Percentiles rank a stretch among this genome's conserved stretches.
Conservation (phyloP, 495 filamentous ascomycete genomes). For the Hypoxylon cercidicola region DNA sequence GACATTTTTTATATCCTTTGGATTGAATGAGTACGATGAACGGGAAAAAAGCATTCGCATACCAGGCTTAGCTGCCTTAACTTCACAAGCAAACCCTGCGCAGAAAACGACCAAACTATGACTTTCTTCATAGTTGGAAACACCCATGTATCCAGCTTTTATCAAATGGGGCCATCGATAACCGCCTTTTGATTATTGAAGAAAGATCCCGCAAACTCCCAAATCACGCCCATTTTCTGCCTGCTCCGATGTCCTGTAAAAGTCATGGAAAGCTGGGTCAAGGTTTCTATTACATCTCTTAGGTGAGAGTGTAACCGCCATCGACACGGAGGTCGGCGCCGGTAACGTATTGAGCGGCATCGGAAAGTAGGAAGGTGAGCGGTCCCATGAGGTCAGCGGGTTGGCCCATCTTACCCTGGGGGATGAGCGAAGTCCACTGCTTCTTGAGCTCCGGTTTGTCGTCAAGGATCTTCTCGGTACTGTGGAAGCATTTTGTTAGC, state of each 20-base stretch:
- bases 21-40: too few relatives aligned
- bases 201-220: conserved; percentile 20
- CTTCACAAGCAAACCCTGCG: not conserved
- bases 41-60: too few relatives aligned
- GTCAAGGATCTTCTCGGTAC: conserved; percentile 92
- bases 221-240: conserved; percentile 4
- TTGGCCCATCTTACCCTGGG: conserved; percentile 89
- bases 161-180: conserved; percentile 7
- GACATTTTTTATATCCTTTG: too few relatives aligned
- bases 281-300: conserved; percentile 40
- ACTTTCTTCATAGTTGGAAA: not conserved
- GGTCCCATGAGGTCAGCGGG: conserved; percentile 94
- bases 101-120: not conserved
- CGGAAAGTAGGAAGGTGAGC: conserved; percentile 88
- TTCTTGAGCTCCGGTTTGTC: conserved; percentile 87
- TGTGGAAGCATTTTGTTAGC: conserved; percentile 47
- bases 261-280: not conserved
- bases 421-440: conserved; percentile 91
- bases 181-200: conserved; percentile 23
- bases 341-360: conserved; percentile 86
- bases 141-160: conserved; percentile 18
- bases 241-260: conserved; percentile 1
- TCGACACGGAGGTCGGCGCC: conserved; percentile 91
- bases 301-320: conserved; percentile 90
- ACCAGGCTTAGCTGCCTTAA: not conserved